These are phyloP conservation scores for Zea luxurians DNA, from an alignment of 176 grass and related monocot genomes.

Conservation along the genomic window DNA sequence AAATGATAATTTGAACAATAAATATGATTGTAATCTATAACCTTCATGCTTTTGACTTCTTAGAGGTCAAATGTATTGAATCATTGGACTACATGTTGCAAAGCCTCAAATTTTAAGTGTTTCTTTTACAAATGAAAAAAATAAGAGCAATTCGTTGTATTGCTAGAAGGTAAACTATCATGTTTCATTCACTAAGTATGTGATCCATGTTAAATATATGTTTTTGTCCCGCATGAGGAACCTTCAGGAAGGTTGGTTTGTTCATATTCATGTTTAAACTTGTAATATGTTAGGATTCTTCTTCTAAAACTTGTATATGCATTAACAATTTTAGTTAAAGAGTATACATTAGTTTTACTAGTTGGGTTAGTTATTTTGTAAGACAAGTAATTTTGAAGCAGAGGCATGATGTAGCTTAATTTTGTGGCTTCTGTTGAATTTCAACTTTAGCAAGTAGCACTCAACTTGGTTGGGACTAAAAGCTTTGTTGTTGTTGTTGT, in stretches of 20 bases:
- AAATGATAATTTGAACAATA: conserved; percentile 6
- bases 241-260: conserved; percentile 18
- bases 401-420: background rate
- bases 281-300: background rate
- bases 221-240: conserved; percentile 11
- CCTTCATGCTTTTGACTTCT: conserved; percentile 23
- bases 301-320: background rate
- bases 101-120: background rate
- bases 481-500: too few relatives aligned
- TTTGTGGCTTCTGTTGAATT: too few relatives aligned
- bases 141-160: conserved; percentile 11
- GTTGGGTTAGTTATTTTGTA: background rate
- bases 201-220: conserved; percentile 4
- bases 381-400: background rate
- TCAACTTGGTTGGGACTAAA: too few relatives aligned
- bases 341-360: conserved; percentile 14
- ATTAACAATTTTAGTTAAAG: background rate
- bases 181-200: background rate
- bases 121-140: conserved; percentile 23
- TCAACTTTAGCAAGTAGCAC: too few relatives aligned
- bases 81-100: background rate
- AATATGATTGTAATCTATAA: conserved; percentile 28
- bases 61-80: conserved; percentile 4
- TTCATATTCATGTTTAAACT: background rate
- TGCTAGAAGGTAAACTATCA: conserved; percentile 2